Percentiles rank a stretch among this genome's conserved stretches.
Conservation (phyloP, 2,329 filamentous ascomycete species). For the Diplodia sapinea region DNA sequence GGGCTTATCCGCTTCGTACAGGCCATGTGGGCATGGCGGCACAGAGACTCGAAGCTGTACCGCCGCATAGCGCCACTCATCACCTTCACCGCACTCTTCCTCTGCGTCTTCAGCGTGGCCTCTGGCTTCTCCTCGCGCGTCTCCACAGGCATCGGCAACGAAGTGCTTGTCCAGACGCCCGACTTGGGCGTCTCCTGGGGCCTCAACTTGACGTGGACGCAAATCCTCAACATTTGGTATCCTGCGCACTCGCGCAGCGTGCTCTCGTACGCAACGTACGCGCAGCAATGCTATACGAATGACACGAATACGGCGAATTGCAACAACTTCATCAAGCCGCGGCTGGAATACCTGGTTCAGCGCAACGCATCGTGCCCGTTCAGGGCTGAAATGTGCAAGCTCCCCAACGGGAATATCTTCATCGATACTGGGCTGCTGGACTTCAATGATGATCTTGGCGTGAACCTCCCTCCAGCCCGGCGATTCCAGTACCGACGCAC, state of each 20-base stretch:
- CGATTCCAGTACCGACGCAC: background rate
- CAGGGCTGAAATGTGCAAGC: background rate
- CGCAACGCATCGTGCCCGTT: conserved; percentile 4
- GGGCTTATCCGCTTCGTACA: conserved; percentile 2
- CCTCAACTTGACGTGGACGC: background rate
- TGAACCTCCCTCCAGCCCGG: background rate
- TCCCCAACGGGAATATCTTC: background rate
- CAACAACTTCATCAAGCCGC: background rate
- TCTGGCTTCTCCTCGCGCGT: conserved; percentile 30
- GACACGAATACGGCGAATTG: background rate
- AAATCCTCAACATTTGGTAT: background rate
- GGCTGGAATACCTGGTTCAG: background rate
- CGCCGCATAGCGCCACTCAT: conserved; percentile 29
- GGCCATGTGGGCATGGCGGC: conserved; percentile 7
- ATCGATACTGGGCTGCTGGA: conserved; percentile 4
- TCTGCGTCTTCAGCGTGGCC: conserved; percentile 25
- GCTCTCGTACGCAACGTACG: background rate
- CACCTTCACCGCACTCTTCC: background rate
- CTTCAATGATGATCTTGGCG: background rate
- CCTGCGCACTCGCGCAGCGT: background rate
- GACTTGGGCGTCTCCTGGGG: background rate
- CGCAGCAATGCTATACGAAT: conserved; percentile 12
- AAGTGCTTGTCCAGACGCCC: conserved; percentile 25
- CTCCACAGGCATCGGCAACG: conserved; percentile 8
- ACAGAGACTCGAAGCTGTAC: conserved; percentile 30